phyloP scores from a whole-genome alignment of 768 basidiomycete genomes.

The Brasilioporus rufonigricans region DNA sequence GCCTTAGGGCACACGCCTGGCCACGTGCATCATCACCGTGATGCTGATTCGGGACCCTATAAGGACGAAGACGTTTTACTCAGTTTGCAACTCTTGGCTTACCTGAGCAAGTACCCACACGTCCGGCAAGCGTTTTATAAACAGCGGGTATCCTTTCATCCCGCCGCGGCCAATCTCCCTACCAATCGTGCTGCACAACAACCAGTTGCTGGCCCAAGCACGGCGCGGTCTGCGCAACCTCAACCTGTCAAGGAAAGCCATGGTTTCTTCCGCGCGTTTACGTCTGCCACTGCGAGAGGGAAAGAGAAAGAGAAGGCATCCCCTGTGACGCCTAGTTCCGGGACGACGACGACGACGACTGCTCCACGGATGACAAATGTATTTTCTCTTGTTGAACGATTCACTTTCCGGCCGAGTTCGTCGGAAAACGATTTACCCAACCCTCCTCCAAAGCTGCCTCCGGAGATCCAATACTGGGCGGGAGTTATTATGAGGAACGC shows the following conservation, averaged over 20 bases:
- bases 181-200: conserved; percentile 28
- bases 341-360: conserved; percentile 1
- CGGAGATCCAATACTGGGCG: conserved; percentile 98
- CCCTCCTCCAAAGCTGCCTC: conserved; percentile 69
- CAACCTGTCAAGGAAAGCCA: conserved; percentile 33
- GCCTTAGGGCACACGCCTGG: conserved; percentile 21
- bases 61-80: conserved; percentile 93
- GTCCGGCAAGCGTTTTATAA: conserved; percentile 96
- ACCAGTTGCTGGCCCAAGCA: conserved; percentile 28
- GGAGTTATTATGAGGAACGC: conserved; percentile 99
- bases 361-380: conserved; percentile 73
- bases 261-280: conserved; percentile 47
- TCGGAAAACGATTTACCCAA: conserved; percentile 71
- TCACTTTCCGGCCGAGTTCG: conserved; percentile 90
- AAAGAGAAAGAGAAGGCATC: conserved; percentile 46
- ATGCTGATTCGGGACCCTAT: conserved; percentile 62
- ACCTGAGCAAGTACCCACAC: conserved; percentile 97
- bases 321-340: conserved; percentile 18
- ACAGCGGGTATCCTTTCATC: conserved; percentile 77
- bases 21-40: conserved; percentile 41
- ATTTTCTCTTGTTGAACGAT: conserved; percentile 93
- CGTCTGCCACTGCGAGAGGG: conserved; percentile 41
- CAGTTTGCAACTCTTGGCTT: conserved; percentile 89
- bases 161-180: conserved; percentile 53
- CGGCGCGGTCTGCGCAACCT: conserved; percentile 9